Conservation (phyloP, 495 filamentous ascomycete species). For the Penicillium cataractarum region DNA sequence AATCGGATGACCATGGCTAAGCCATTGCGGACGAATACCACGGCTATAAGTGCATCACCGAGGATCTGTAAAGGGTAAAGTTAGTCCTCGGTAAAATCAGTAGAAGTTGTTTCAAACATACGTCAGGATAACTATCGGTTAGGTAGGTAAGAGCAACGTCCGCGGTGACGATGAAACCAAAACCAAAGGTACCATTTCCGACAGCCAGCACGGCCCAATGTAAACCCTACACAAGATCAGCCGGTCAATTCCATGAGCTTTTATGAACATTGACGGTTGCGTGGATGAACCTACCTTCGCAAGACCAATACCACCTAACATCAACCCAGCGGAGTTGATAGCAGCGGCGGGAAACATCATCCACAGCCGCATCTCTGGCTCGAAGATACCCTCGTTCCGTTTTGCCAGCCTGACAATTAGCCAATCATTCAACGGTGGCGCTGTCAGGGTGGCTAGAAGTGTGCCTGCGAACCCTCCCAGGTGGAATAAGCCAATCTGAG, state of each 20-base stretch:
- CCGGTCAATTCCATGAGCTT: not conserved
- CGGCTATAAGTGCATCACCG: slow-evolving; percentile 21
- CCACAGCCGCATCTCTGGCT: slow-evolving; percentile 37
- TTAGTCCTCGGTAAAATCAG: no score
- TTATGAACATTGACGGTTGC: not conserved
- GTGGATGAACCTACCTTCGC: slow-evolving; percentile 2
- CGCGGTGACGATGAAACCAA: slow-evolving; percentile 29
- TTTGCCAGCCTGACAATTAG: slow-evolving; percentile 28
- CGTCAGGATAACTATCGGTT: slow-evolving; percentile 33
- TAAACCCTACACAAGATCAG: slow-evolving; percentile 11
- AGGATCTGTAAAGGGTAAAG: slow-evolving; percentile 23
- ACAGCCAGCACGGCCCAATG: slow-evolving; percentile 33
- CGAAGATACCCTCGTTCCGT: slow-evolving; percentile 35
- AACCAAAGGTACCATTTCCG: slow-evolving; percentile 31
- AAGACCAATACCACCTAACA: slow-evolving; percentile 11
- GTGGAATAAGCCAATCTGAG: slow-evolving; percentile 34
- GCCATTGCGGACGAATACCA: slow-evolving; percentile 26
- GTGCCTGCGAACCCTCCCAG: slow-evolving; percentile 33
- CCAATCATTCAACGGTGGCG: slow-evolving; percentile 35
- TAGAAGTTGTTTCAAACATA: not conserved
- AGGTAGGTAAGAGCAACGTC: slow-evolving; percentile 35
- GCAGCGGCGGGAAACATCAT: slow-evolving; percentile 15
- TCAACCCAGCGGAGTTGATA: slow-evolving; percentile 2
- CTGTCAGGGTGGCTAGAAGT: slow-evolving; percentile 27
- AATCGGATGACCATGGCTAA: slow-evolving; percentile 21